Conservation (phyloP, 768 basidiomycete genomes). For the Clathrus columnatus region DNA sequence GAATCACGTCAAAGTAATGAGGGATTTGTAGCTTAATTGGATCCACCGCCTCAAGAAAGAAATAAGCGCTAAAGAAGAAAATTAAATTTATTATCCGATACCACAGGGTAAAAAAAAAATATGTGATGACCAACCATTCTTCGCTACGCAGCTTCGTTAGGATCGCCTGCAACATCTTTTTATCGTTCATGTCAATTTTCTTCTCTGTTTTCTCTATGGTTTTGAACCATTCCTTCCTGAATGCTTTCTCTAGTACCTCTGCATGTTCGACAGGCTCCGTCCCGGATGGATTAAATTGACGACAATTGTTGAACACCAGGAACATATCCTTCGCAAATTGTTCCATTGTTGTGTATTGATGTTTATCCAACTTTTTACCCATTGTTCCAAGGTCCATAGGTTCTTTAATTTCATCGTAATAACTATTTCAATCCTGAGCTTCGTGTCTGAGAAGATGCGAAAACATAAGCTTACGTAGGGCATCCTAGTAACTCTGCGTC, state of each 20-base stretch:
- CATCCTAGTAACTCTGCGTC: slow-evolving; percentile 78
- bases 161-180: slow-evolving; percentile 63
- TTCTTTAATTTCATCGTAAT: slow-evolving; percentile 81
- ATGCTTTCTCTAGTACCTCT: slow-evolving; percentile 61
- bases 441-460: not conserved
- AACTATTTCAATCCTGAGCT: slow-evolving; percentile 38
- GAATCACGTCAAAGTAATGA: slow-evolving; percentile 80
- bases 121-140: slow-evolving; percentile 40
- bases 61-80: slow-evolving; percentile 15
- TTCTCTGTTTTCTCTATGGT: slow-evolving; percentile 71
- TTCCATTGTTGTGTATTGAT: slow-evolving; percentile 72
- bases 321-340: slow-evolving; percentile 73
- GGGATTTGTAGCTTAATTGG: slow-evolving; percentile 77
- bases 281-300: slow-evolving; percentile 80
- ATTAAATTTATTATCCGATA: not conserved
- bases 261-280: slow-evolving; percentile 69
- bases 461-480: slow-evolving; percentile 61
- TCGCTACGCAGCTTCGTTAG: slow-evolving; percentile 66
- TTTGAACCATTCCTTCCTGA: slow-evolving; percentile 84
- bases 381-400: slow-evolving; percentile 96
- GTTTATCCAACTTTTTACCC: slow-evolving; percentile 50
- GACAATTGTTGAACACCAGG: slow-evolving; percentile 82
- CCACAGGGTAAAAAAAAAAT: not conserved
- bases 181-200: slow-evolving; percentile 72
- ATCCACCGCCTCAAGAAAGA: slow-evolving; percentile 85